These are phyloP conservation scores for Backusella westeae DNA, from an alignment of 192 early-diverging fungal species.

Conservation along the genomic window DNA sequence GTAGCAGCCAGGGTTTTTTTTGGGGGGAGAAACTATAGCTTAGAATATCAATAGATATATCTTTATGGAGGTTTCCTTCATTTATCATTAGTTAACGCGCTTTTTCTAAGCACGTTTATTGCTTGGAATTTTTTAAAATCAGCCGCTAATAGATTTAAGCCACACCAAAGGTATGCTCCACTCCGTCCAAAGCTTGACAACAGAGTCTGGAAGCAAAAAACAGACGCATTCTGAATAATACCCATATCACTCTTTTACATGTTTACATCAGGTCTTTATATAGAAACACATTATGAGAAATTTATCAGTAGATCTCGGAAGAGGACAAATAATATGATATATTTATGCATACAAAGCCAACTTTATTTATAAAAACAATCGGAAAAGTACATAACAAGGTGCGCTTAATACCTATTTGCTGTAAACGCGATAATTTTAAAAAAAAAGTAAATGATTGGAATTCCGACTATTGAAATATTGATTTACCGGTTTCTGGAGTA, in stretches of 20 bases:
- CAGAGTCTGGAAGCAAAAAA: neutral
- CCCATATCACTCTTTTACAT: neutral
- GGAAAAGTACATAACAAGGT: neutral
- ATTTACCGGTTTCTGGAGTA: no score
- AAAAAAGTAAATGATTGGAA: neutral
- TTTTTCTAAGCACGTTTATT: neutral
- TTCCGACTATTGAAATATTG: neutral
- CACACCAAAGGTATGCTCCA: neutral
- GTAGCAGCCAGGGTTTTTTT: neutral
- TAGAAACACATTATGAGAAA: neutral
- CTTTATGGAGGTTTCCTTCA: neutral
- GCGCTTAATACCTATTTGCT: neutral
- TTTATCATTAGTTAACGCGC: neutral
- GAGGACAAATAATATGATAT: neutral
- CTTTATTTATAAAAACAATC: neutral
- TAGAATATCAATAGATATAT: neutral
- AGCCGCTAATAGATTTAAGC: constrained; percentile 8
- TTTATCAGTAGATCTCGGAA: neutral
- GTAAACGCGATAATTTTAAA: neutral
- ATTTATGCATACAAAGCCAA: neutral
- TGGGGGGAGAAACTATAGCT: neutral
- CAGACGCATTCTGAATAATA: neutral
- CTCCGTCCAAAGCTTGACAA: neutral
- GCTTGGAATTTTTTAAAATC: neutral
- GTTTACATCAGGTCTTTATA: neutral